These are phyloP conservation scores for Blechomonas ayalai DNA, from an alignment of 208 protist species.

Conservation along the genomic window DNA sequence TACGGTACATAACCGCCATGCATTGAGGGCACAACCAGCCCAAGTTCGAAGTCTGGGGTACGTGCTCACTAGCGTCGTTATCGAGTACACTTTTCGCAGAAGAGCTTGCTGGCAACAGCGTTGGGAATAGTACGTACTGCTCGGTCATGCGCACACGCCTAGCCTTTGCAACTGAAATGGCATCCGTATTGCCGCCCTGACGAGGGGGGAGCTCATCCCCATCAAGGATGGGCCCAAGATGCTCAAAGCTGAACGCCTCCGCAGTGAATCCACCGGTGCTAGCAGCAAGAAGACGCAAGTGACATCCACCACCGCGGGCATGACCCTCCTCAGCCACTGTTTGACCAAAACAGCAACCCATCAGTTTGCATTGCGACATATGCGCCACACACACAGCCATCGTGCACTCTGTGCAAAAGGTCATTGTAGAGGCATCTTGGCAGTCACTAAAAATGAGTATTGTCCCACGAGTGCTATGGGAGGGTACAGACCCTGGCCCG, in stretches of 20 bases:
- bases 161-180: neutral
- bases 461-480: slow-evolving; percentile 1
- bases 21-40: slow-evolving; percentile 67
- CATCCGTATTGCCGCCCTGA: too few relatives aligned
- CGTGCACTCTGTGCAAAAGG: slow-evolving; percentile 56
- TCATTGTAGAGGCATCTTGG: slow-evolving; percentile 7
- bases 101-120: slow-evolving; percentile 30
- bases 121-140: slow-evolving; percentile 44
- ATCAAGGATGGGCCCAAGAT: slow-evolving; percentile 31
- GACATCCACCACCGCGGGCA: slow-evolving; percentile 3
- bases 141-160: slow-evolving; percentile 47
- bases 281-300: slow-evolving; percentile 23
- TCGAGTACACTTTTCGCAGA: neutral
- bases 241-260: slow-evolving; percentile 11
- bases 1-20: slow-evolving; percentile 48
- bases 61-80: neutral
- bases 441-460: slow-evolving; percentile 65
- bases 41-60: slow-evolving; percentile 19
- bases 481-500: neutral
- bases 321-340: slow-evolving; percentile 5
- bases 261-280: slow-evolving; percentile 30
- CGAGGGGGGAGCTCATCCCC: too few relatives aligned
- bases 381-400: slow-evolving; percentile 41
- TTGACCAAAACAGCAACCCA: slow-evolving; percentile 47
- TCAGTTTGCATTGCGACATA: slow-evolving; percentile 18